Base-by-base conservation (phyloP, 2,329 filamentous ascomycete genomes). In the Blastomyces gilchristii region DNA sequence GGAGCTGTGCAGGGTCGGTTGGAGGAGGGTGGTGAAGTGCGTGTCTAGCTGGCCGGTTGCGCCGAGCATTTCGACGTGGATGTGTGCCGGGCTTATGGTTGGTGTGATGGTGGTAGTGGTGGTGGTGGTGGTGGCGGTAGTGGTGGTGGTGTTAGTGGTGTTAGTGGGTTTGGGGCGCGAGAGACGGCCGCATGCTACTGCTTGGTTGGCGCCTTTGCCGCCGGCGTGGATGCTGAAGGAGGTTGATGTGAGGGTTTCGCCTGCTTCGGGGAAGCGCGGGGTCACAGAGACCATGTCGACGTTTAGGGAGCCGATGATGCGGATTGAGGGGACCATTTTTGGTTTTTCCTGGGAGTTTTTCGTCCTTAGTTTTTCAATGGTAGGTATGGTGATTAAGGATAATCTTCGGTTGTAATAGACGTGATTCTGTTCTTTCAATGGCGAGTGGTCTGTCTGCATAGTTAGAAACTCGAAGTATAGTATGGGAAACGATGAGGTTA, bases 131-230 rank as follows among this genome's bases (percentile, higher is more conserved):
- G n/a, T 22, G n/a, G n/a, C n/a, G n/a, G n/a, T 22, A 22, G n/a
- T 22, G n/a, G n/a, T 22, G n/a, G n/a, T 22, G n/a, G n/a, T 22
- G n/a, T 22, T 22, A 22, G n/a, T 22, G n/a, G n/a, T 22, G n/a
- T 22, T 57, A 18, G 65, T 3, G 31, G 61, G 54, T 43, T 78
- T 79, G 37, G 81, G 71, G 58, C 88, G 83, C 0, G 90, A 94
- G 60, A 95, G 84, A 66, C 93, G 89, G 60, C 87, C 89, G 77
- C 88, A 91, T 31, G 91, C 91, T 63, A 96, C 89, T 64, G 91
- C 92, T 79, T 97, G 93, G 79, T 97, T 97, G 65, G 92, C 91
- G 67, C 93, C 93, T 78, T 99, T 99, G 63, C 94, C 93, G 70
- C 93, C 94, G 39, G 89, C 87, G 53, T 89, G 91, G 45, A 87